Evolutionary conservation across 768 basidiomycete genomes (phyloP).

Genomic region (Lentinula edodes): DNA sequence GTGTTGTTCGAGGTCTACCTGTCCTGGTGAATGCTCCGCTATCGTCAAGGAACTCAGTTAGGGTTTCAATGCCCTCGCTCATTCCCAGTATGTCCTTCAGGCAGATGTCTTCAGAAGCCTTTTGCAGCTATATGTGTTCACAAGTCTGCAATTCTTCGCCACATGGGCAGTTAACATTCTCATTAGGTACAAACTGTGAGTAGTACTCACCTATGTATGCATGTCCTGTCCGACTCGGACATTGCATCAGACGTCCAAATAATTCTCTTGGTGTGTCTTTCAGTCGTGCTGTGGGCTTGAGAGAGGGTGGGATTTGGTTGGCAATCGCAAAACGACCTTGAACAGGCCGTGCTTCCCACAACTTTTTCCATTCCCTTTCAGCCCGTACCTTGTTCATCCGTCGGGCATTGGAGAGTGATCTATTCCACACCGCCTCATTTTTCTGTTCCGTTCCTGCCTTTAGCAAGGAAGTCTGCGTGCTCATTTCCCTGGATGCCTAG

Average conservation of each 20-base stretch:
- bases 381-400: not conserved
- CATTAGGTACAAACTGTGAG: constrained; percentile 12
- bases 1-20: too few species aligned
- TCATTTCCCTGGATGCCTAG: not conserved
- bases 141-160: constrained; percentile 16
- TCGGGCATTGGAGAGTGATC: not conserved
- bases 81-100: constrained; percentile 17
- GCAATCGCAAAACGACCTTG: not conserved
- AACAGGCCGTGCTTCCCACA: not conserved
- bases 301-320: not conserved
- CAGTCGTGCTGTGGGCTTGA: not conserved
- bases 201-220: constrained; percentile 23
- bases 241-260: constrained; percentile 19
- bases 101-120: constrained; percentile 7
- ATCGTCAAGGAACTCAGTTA: constrained; percentile 13
- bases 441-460: not conserved
- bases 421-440: not conserved
- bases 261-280: constrained; percentile 12
- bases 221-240: constrained; percentile 22
- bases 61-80: constrained; percentile 15
- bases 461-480: not conserved
- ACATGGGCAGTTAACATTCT: constrained; percentile 19
- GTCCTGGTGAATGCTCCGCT: constrained; percentile 13
- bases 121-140: constrained; percentile 13
- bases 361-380: not conserved